Evolutionary conservation across 176 grass and related monocot genomes (phyloP), one percentile per base, ranked within the genome.

Genomic region (Juncus inflexus): DNA sequence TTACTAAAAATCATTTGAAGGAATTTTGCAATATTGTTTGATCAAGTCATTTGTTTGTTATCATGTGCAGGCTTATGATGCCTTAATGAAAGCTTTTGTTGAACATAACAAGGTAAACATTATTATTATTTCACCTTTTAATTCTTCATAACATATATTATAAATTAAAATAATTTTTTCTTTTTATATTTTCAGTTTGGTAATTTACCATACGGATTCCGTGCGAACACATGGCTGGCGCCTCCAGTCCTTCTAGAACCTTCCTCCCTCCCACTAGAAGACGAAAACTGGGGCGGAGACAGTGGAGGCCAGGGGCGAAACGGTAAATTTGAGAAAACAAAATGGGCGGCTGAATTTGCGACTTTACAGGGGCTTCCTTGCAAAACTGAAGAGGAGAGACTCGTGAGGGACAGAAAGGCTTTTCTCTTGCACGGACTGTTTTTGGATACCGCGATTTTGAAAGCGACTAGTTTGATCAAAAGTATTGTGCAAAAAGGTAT

Each of bases 171-270:
- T 53, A 68, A 12, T 12, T 83, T 54, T 73, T 73, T 10, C 36
- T 58, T 72, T 72, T 15, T 60, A 47, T 58, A 52, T 70, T 58
- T 69, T 60, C 61, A 99, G 95, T 99, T 99, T 82, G 95, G 95
- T 52, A 99, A 99, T 84, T 74, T 94, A n/a, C 95, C 95, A 0
- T 99, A 84, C 54, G 89, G 95, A 67, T 90, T 94, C n/a, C 95
- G 89, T 76, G 89, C 95, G 78, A 99, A 99, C 76, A 90, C 95
- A 80, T 99, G 95, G 95, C 83, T 99, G 57, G 74, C 79, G 43
- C 95, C 89, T 52, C 83, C 86, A 52, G 35, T 94, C 69, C 91
- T 86, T 74, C 42, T 90, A 35, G 89, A 94, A 12, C 54, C 83
- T 43, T 42, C 80, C 59, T 80, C 78, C 19, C 41, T 99, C 11